Conservation (phyloP, 768 basidiomycete genomes). For the Pulveroboletus sp. region DNA sequence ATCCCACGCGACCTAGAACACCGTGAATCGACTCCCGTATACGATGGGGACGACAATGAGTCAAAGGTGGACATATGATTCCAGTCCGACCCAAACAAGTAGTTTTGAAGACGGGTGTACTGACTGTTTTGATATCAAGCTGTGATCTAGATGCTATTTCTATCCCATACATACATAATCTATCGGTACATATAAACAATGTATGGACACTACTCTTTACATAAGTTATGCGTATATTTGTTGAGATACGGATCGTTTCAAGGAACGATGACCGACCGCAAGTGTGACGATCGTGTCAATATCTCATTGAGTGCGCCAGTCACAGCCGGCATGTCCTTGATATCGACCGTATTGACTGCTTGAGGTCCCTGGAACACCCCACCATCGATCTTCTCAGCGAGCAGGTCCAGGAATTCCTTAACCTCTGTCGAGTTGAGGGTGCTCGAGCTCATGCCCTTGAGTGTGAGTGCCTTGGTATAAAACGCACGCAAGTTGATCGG, state of each 20-base stretch:
- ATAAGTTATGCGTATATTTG: no score
- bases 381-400: slow-evolving; percentile 29
- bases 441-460: slow-evolving; percentile 32
- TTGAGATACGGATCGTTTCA: background rate
- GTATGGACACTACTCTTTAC: no score
- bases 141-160: background rate
- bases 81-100: no score
- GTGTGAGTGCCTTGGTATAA: slow-evolving; percentile 29
- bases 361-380: slow-evolving; percentile 28
- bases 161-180: background rate
- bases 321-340: slow-evolving; percentile 20
- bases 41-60: background rate
- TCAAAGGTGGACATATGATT: background rate
- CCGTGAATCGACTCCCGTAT: background rate
- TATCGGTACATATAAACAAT: no score
- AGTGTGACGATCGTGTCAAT: slow-evolving; percentile 25
- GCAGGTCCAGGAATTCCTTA: slow-evolving; percentile 28
- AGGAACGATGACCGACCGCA: slow-evolving; percentile 30
- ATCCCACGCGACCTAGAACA: background rate
- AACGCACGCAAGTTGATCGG: slow-evolving; percentile 30
- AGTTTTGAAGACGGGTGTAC: no score
- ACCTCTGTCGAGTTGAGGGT: slow-evolving; percentile 20
- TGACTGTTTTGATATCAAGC: no score
- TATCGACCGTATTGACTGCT: slow-evolving; percentile 19
- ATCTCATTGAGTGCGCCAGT: slow-evolving; percentile 21